A percentile compares a stretch with the other conserved stretches of the same genome.
Evolutionary conservation across 2,329 filamentous ascomycete genomes (phyloP).

Genomic region (Lasiodiplodia sp.): DNA sequence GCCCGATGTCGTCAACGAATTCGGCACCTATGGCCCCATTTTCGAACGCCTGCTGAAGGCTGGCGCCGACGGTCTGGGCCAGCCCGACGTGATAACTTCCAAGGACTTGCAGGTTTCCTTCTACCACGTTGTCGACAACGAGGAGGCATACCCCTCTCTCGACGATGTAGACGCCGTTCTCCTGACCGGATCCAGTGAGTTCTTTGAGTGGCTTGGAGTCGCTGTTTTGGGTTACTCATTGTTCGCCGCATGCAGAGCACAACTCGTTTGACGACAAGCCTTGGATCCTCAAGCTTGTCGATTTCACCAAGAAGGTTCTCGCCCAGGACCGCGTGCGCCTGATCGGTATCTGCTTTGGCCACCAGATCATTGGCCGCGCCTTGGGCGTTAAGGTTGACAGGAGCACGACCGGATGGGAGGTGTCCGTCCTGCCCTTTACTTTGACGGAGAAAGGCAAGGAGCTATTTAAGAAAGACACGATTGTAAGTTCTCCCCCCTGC

Average conservation of each 20-base stretch:
- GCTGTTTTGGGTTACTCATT: conserved; percentile 1
- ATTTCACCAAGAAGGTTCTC: conserved; percentile 69
- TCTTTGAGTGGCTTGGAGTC: conserved; percentile 6
- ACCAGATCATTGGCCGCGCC: conserved; percentile 82
- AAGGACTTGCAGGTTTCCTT: conserved; percentile 64
- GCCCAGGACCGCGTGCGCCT: conserved; percentile 69
- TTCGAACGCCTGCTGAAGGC: conserved; percentile 60
- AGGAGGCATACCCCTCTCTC: conserved; percentile 73
- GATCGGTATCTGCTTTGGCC: conserved; percentile 87
- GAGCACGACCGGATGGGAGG: conserved; percentile 78
- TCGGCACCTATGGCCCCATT: conserved; percentile 74
- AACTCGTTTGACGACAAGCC: conserved; percentile 76
- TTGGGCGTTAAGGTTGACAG: conserved; percentile 71
- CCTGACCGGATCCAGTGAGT: conserved; percentile 73
- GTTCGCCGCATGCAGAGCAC: conserved; percentile 58
- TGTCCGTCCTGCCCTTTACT: conserved; percentile 74
- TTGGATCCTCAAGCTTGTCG: conserved; percentile 79
- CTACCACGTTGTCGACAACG: conserved; percentile 74
- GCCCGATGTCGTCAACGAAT: conserved; percentile 67
- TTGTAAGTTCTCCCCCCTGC: conserved; percentile 53
- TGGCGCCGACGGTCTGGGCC: conserved; percentile 58
- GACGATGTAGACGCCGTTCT: conserved; percentile 82
- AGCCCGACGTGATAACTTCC: conserved; percentile 42
- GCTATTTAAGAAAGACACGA: conserved; percentile 71
- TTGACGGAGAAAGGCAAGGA: conserved; percentile 74